Percentiles rank a stretch among this genome's conserved stretches.
phyloP scores from a whole-genome alignment of 1,139 yeast genomes.

The Candida sanyaensis region DNA sequence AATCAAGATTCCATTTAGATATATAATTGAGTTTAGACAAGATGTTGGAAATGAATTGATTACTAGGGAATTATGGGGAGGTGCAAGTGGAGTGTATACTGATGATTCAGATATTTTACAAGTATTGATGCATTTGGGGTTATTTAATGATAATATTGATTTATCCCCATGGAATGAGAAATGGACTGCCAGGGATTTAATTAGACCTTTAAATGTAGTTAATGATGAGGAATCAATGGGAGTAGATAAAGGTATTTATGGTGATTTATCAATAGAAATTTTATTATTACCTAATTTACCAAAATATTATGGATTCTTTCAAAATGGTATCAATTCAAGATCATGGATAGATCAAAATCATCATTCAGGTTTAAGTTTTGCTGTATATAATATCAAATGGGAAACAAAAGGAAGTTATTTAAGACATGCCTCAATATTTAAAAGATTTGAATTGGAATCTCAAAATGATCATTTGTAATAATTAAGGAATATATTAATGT shows the following conservation, averaged over 20 bases:
- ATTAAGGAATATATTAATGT: conserved; percentile 6
- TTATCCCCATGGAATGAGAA: conserved; percentile 35
- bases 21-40: conserved; percentile 28
- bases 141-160: conserved; percentile 38
- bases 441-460: conserved; percentile 30
- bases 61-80: conserved; percentile 86
- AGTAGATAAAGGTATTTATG: conserved; percentile 30
- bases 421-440: conserved; percentile 30
- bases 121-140: conserved; percentile 74
- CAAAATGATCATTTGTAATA: conserved; percentile 22
- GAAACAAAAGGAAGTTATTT: conserved; percentile 34
- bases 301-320: conserved; percentile 60
- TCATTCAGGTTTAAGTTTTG: conserved; percentile 73
- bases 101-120: conserved; percentile 89
- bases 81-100: conserved; percentile 73
- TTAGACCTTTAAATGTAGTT: conserved; percentile 21
- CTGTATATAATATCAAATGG: conserved; percentile 59
- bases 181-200: conserved; percentile 31
- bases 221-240: conserved; percentile 9
- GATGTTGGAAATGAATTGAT: conserved; percentile 43
- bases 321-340: conserved; percentile 73
- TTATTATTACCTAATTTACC: conserved; percentile 69
- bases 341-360: conserved; percentile 52
- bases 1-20: conserved; percentile 59
- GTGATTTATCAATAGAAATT: conserved; percentile 69